A percentile compares a stretch with the other conserved stretches of the same genome.
phyloP scores from a whole-genome alignment of 495 filamentous ascomycete genomes.

The Cryomyces minteri region DNA sequence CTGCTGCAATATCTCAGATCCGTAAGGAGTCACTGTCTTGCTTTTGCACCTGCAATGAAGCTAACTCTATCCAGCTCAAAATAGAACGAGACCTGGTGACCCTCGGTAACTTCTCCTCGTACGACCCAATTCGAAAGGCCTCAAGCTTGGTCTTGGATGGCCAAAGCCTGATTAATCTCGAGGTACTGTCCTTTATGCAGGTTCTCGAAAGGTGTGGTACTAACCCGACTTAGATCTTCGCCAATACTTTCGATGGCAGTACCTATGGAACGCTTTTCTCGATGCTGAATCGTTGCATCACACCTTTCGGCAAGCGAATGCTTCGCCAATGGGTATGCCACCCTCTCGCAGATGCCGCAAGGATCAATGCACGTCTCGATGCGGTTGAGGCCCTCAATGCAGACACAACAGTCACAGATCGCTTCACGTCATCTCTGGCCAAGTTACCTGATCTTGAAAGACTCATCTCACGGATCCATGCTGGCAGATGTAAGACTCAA shows the following conservation, averaged over 20 bases:
- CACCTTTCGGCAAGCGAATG: conserved; percentile 91
- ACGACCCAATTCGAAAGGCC: conserved; percentile 86
- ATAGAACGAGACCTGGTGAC: conserved; percentile 77
- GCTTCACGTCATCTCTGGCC: conserved; percentile 66
- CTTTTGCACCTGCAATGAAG: neutral
- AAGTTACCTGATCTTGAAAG: conserved; percentile 92
- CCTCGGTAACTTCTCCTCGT: conserved; percentile 79
- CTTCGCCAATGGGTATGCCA: conserved; percentile 98
- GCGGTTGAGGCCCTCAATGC: conserved; percentile 87
- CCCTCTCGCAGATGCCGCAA: conserved; percentile 64
- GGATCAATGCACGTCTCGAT: conserved; percentile 89
- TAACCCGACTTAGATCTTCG: conserved; percentile 38
- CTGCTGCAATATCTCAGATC: conserved; percentile 72
- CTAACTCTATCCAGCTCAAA: conserved; percentile 34
- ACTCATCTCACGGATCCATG: conserved; percentile 87
- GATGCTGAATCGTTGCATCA: conserved; percentile 84
- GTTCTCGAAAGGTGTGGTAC: too few relatives aligned
- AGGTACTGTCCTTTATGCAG: conserved; percentile 27
- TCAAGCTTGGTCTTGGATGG: conserved; percentile 88
- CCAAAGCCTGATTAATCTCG: conserved; percentile 92
- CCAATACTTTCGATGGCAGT: conserved; percentile 81
- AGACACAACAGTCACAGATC: conserved; percentile 55
- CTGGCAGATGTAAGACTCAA: conserved; percentile 65
- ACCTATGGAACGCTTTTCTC: conserved; percentile 73
- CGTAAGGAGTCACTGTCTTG: neutral